Base-by-base conservation (phyloP, 345 rosid genomes). In the Cochlearia excelsa region DNA sequence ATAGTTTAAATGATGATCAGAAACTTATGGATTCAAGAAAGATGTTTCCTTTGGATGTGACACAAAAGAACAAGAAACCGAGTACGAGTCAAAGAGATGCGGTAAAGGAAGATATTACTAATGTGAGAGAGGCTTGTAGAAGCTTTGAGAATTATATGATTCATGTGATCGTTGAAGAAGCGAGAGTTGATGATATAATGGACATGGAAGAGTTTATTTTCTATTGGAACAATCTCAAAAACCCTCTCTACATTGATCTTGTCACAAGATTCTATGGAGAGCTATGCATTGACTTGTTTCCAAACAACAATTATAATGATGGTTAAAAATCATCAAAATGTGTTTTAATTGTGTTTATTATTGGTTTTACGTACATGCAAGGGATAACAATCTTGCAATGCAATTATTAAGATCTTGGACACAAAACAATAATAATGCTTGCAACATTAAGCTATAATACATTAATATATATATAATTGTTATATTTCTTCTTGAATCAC, bases 201-300 rank as follows among this genome's bases (percentile, higher is more conserved):
- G 96, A 82, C 55, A 86, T 91, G 4, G 96, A 88, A 65, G 95
- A 91, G 75, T 84, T 91, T 66, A 76, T 86, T 7, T 75, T 65
- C 40, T 80, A 90, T 47, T 86, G 95, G 92, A 86, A 78, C 66
- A 83, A 76, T 74, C 84, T 91, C 6, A 81, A 78, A 48, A 70
- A 65, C 45, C 92, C 96, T 1, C 80, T 81, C 67, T 91, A 84
- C 74, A 31, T 78, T 40, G 84, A 78, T 63, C 67, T 91, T 55
- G 96, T 88, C 11, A 73, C 80, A 51, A 72, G 79, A 64, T 88
- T 88, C 82, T 84, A 88, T 53, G 92, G 86, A 31, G 98, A 90
- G 75, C 75, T 85, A 3, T 90, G 95, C 62, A 81, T 61, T 60
- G 85, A 69, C 46, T 46, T 69, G 55, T 69, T 69, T 30, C 55